phyloP scores from a whole-genome alignment of 352 stramenopile species.

The Blastocystis sp. region DNA sequence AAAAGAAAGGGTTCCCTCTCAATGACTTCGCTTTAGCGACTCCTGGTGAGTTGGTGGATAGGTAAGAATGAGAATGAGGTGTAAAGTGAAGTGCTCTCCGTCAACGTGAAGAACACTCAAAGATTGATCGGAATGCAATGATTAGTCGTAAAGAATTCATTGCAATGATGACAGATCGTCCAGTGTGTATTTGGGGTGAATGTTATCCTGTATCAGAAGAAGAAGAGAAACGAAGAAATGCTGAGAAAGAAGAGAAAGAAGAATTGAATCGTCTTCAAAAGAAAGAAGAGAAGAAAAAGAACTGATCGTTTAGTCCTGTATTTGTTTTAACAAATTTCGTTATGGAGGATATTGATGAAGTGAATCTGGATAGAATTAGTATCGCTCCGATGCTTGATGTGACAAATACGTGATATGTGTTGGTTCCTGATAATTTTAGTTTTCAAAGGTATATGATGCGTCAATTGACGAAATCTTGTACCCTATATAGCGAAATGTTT shows the following conservation, averaged over 20 bases:
- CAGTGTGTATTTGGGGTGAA: constrained; percentile 15
- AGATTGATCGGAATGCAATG: not conserved
- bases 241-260: not conserved
- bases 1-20: not conserved
- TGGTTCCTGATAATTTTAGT: not conserved
- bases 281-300: not conserved
- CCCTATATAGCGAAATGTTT: constrained; percentile 9
- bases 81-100: not conserved
- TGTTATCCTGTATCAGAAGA: constrained; percentile 18
- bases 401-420: not conserved
- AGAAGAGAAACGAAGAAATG: not conserved
- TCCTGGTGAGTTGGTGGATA: not conserved
- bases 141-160: not conserved
- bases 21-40: not conserved
- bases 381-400: constrained; percentile 34
- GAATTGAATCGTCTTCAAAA: not conserved
- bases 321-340: not conserved
- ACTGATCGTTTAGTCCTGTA: constrained; percentile 7
- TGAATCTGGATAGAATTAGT: not conserved
- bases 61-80: not conserved
- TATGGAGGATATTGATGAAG: not conserved
- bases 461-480: not conserved
- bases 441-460: not conserved
- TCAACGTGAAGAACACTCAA: not conserved
- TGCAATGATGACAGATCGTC: not conserved